Evolutionary conservation across 192 early-diverging fungal genomes (phyloP).

Genomic region (Podila verticillata): DNA sequence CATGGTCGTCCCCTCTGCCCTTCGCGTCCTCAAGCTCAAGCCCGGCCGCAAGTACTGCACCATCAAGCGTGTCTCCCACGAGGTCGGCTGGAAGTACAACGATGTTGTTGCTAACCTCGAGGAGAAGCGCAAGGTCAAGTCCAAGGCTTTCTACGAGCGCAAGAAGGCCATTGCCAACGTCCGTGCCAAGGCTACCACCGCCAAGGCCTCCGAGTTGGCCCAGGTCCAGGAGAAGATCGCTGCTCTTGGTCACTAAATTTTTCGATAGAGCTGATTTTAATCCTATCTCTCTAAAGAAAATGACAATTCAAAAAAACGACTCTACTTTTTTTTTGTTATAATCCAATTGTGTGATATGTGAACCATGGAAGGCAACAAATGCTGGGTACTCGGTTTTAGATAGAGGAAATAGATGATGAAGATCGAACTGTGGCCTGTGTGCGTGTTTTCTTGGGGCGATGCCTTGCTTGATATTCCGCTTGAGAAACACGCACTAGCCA

Average conservation of each 20-base stretch:
- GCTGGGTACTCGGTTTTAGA: too few species aligned
- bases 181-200: too few species aligned
- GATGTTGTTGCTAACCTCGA: constrained; percentile 96
- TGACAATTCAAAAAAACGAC: constrained; percentile 23
- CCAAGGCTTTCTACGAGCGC: constrained; percentile 90
- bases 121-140: constrained; percentile 98
- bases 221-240: constrained; percentile 69
- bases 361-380: too few species aligned
- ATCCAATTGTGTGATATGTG: too few species aligned
- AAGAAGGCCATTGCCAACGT: too few species aligned
- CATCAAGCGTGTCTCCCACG: constrained; percentile 90
- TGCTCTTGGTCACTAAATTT: constrained; percentile 69
- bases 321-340: too few species aligned
- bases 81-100: constrained; percentile 99
- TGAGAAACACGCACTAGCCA: too few species aligned
- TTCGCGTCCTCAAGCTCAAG: constrained; percentile 95
- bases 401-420: too few species aligned
- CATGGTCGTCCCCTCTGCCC: constrained; percentile 95
- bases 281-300: constrained; percentile 12
- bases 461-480: too few species aligned
- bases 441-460: too few species aligned
- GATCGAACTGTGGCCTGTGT: too few species aligned
- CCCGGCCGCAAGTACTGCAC: constrained; percentile 99
- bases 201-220: constrained; percentile 59
- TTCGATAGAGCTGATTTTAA: constrained; percentile 15